Evolutionary conservation across 345 rosid species (phyloP).

Genomic region (Noccaea caerulescens): DNA sequence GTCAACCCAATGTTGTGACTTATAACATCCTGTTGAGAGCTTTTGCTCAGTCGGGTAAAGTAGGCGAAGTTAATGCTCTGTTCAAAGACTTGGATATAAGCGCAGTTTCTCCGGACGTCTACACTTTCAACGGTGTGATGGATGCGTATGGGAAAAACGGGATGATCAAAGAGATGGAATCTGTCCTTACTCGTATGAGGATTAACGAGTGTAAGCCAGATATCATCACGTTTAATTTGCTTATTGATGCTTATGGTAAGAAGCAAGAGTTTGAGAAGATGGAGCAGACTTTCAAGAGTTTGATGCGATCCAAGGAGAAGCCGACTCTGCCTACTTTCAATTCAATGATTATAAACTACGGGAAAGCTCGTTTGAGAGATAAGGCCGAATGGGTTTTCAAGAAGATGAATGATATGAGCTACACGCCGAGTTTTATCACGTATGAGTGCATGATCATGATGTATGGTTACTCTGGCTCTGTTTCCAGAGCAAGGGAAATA

Average conservation of each 20-base stretch:
- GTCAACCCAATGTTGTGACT: slow-evolving; percentile 85
- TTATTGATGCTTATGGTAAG: slow-evolving; percentile 86
- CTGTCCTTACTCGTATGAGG: slow-evolving; percentile 78
- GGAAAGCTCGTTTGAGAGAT: slow-evolving; percentile 78
- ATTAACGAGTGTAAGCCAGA: slow-evolving; percentile 76
- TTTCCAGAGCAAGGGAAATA: slow-evolving; percentile 71
- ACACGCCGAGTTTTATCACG: slow-evolving; percentile 69
- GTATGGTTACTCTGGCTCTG: slow-evolving; percentile 76
- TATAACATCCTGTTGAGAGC: slow-evolving; percentile 90
- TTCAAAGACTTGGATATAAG: slow-evolving; percentile 75
- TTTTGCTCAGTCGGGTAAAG: slow-evolving; percentile 77
- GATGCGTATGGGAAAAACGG: slow-evolving; percentile 94
- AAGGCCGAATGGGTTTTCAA: slow-evolving; percentile 65
- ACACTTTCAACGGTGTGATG: slow-evolving; percentile 88
- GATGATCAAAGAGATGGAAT: slow-evolving; percentile 93
- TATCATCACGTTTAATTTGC: slow-evolving; percentile 73
- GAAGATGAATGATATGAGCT: slow-evolving; percentile 73
- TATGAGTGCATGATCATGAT: slow-evolving; percentile 80
- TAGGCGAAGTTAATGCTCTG: slow-evolving; percentile 69
- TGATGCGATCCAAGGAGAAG: slow-evolving; percentile 74
- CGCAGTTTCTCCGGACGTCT: slow-evolving; percentile 67
- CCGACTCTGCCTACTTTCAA: slow-evolving; percentile 86
- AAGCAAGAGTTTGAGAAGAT: slow-evolving; percentile 89
- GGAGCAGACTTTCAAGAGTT: slow-evolving; percentile 89
- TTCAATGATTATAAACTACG: slow-evolving; percentile 86